These are phyloP conservation scores for Rhodotorula babjevae DNA, from an alignment of 768 basidiomycete genomes.

Conservation along the genomic window DNA sequence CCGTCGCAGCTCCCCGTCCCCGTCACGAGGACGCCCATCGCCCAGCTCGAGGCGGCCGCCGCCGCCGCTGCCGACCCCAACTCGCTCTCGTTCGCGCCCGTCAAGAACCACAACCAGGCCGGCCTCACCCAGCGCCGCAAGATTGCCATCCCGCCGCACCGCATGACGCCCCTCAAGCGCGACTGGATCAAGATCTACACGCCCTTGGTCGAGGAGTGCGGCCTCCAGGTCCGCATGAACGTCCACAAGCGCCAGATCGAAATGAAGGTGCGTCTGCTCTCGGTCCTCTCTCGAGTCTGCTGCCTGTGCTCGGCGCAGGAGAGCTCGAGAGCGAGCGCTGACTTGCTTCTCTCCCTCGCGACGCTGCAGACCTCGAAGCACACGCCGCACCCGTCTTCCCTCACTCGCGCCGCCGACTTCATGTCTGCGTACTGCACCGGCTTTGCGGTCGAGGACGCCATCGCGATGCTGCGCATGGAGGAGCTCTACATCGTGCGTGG, in stretches of 20 bases:
- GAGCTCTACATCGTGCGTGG: constrained; percentile 81
- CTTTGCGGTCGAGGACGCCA: constrained; percentile 95
- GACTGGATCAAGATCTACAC: constrained; percentile 95
- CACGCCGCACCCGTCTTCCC: constrained; percentile 50
- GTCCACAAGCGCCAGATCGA: constrained; percentile 82
- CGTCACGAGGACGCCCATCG: constrained; percentile 46
- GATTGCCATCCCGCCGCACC: constrained; percentile 88
- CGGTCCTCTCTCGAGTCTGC: not conserved
- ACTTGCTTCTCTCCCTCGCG: not conserved
- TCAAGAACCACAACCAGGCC: constrained; percentile 20
- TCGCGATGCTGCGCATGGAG: constrained; percentile 88
- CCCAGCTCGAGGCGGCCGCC: constrained; percentile 5
- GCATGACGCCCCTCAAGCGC: constrained; percentile 94
- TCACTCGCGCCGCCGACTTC: constrained; percentile 97
- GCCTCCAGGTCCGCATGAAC: constrained; percentile 96
- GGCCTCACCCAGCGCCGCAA: constrained; percentile 67
- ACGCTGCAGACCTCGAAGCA: constrained; percentile 73
- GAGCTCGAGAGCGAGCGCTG: not conserved
- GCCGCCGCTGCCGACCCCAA: constrained; percentile 53
- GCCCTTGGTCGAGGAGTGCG: constrained; percentile 88
- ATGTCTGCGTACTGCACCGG: constrained; percentile 90
- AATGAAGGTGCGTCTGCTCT: constrained; percentile 64
- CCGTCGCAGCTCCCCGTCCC: constrained; percentile 47
- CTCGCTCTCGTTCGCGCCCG: constrained; percentile 54
- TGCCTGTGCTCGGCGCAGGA: no score